Conservation (phyloP, 352 stramenopile genomes). For the Paralagenidium karlingii region DNA sequence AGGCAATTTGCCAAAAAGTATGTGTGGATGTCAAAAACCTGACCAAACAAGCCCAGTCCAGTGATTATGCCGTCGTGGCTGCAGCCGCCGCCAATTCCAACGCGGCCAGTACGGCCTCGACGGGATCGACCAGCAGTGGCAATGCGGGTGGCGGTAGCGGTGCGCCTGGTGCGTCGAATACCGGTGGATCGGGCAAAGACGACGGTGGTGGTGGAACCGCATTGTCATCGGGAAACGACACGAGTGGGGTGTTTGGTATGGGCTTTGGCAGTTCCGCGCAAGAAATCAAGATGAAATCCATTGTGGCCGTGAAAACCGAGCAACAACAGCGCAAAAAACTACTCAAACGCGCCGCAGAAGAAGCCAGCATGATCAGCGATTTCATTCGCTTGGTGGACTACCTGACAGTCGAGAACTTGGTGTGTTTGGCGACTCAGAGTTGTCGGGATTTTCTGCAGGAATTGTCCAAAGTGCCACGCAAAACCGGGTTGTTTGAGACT, state of each 20-base stretch:
- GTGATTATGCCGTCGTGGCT: too few species aligned
- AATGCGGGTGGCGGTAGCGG: not conserved
- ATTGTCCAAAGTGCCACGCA: conserved; percentile 74
- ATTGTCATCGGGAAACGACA: conserved; percentile 5
- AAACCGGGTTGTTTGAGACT: conserved; percentile 90
- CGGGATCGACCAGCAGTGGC: conserved; percentile 4
- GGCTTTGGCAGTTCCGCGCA: not conserved
- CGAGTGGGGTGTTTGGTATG: not conserved
- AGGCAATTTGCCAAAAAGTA: conserved; percentile 81
- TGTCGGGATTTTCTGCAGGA: conserved; percentile 81
- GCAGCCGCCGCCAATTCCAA: not conserved
- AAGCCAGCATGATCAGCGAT: conserved; percentile 83
- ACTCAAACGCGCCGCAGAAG: conserved; percentile 74
- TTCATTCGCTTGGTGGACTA: conserved; percentile 92
- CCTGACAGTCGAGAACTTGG: conserved; percentile 85
- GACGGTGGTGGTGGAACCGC: too few species aligned
- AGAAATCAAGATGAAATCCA: conserved; percentile 91
- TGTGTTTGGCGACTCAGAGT: conserved; percentile 72
- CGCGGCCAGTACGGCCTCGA: conserved; percentile 3
- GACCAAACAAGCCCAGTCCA: too few species aligned
- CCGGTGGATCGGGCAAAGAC: conserved; percentile 25
- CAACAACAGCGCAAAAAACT: conserved; percentile 70
- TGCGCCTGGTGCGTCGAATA: conserved; percentile 15
- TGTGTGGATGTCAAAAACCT: conserved; percentile 86
- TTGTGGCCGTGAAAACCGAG: conserved; percentile 87